Evolutionary conservation across 768 basidiomycete genomes (phyloP).

Genomic region (Tulasnella sp.): DNA sequence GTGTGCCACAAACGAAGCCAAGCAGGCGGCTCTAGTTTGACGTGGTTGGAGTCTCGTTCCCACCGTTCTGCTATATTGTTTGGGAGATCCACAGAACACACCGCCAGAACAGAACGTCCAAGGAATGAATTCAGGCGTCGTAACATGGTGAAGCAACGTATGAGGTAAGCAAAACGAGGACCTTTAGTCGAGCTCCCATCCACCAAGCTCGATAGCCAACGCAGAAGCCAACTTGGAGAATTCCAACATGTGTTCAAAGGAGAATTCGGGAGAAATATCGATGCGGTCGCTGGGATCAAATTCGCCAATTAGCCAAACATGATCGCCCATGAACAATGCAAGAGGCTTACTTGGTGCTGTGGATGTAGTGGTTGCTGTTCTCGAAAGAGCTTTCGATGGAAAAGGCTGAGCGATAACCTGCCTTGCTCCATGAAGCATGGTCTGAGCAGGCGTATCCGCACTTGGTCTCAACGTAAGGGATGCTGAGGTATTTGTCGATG

Average conservation of each 20-base stretch:
- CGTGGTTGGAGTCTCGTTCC: not conserved
- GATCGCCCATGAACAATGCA: not conserved
- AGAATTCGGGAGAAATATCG: conserved; percentile 83
- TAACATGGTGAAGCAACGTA: not conserved
- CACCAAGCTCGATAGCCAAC: conserved; percentile 68
- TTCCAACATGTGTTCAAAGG: conserved; percentile 80
- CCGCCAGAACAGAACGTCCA: not conserved
- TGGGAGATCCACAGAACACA: not conserved
- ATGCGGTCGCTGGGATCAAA: conserved; percentile 54
- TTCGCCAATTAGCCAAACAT: not conserved
- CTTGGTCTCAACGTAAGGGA: conserved; percentile 81
- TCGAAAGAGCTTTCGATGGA: conserved; percentile 67
- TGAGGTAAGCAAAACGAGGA: not conserved
- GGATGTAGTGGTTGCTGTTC: conserved; percentile 80
- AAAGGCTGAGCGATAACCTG: conserved; percentile 80
- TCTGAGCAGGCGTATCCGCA: conserved; percentile 81
- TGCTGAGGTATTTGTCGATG: conserved; percentile 72
- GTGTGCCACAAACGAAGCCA: not conserved
- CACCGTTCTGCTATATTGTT: not conserved
- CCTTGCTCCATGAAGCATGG: conserved; percentile 84
- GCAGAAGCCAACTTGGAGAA: conserved; percentile 82
- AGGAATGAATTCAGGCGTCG: not conserved
- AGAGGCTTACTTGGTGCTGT: conserved; percentile 70
- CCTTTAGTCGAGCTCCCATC: conserved; percentile 38
- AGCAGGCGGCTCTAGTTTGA: not conserved